Percentiles rank a stretch among this genome's conserved stretches.
These are phyloP conservation scores for Corynespora cassiicola DNA, from an alignment of 2,329 filamentous ascomycete genomes.

Conservation along the genomic window DNA sequence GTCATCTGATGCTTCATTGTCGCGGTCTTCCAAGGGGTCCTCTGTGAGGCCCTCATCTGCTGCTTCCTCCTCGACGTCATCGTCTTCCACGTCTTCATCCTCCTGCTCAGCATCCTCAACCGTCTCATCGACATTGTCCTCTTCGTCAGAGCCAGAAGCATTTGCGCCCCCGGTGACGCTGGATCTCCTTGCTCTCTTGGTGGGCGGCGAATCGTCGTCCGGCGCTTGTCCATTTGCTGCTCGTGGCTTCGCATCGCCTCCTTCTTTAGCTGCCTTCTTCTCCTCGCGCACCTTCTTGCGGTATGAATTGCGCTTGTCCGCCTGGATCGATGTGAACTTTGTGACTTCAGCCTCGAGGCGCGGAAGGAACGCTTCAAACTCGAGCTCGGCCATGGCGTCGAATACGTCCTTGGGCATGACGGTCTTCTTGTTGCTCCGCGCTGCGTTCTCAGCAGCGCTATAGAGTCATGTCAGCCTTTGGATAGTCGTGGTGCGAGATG, in stretches of 20 bases:
- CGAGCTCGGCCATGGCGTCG: conserved; percentile 76
- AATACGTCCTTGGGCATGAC: conserved; percentile 79
- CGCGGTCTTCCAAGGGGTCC: conserved; percentile 52
- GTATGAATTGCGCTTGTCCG: conserved; percentile 76
- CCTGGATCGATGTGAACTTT: conserved; percentile 76
- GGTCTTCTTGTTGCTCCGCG: conserved; percentile 74
- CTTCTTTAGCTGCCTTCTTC: conserved; percentile 52
- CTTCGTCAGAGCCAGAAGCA: conserved; percentile 44
- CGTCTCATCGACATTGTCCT: conserved; percentile 46
- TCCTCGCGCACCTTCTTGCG: conserved; percentile 72
- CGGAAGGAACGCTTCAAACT: conserved; percentile 74
- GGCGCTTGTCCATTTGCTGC: conserved; percentile 22
- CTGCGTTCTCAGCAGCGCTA: conserved; percentile 77
- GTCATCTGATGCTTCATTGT: conserved; percentile 51
- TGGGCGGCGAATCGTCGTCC: conserved; percentile 54
- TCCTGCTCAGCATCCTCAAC: conserved; percentile 56
- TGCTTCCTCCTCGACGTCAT: conserved; percentile 62
- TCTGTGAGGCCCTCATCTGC: conserved; percentile 58
- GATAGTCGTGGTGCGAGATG: background rate
- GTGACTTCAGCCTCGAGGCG: conserved; percentile 77
- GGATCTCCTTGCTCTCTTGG: conserved; percentile 55
- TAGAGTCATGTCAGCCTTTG: conserved; percentile 2
- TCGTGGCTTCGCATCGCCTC: conserved; percentile 12
- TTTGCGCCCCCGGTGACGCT: conserved; percentile 47
- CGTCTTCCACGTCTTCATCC: conserved; percentile 59